Evolutionary conservation across 2,329 filamentous ascomycete species (phyloP), one percentile per base, ranked within the genome.

Genomic region (Botrytis medusae): DNA sequence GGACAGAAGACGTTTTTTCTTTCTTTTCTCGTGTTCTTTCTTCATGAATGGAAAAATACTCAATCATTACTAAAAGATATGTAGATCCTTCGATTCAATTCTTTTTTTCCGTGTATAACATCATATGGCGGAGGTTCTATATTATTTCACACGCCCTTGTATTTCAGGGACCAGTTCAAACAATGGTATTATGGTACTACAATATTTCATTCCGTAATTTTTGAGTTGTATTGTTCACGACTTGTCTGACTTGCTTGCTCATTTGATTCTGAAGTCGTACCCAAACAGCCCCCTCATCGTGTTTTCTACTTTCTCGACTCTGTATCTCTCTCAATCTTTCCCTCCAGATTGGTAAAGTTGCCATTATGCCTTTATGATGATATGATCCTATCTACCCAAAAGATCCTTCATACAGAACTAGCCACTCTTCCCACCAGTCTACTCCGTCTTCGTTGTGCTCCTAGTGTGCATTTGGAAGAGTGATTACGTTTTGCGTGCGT

Each of bases 191-290:
- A 20, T 67, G 16, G 22, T 34, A 54, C 48, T 16, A 12, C 25
- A 10, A 8, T 44, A 63, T 63, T 37, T 67, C 14, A 7, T 18
- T 29, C 40, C 25, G 32, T 54, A 32, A 67, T 51, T 42, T 63
- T 51, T n/a, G 32, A 67, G 40, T 29, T 40, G 64, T 32, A 20
- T 67, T 29, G 44, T 67, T 40, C 14, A 37, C 37, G 32, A 18
- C 46, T 51, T 67, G 22, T 54, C 64, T 68, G 16, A 16, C 29
- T 63, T 63, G 42, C 63, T 65, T 48, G 44, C 46, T 51, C 40
- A 25, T 25, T 67, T 37, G 63, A n/a, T 62, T 62, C n/a, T 40
- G 29, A 67, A 67, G 20, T 67, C 22, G 29, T 37, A 46, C n/a
- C n/a, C n/a, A 46, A 46, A 37, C 32, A 67, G 48, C 18, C 44